Conservation (phyloP, 1,284 basidiomycete genomes). For the Naganishia sp. region DNA sequence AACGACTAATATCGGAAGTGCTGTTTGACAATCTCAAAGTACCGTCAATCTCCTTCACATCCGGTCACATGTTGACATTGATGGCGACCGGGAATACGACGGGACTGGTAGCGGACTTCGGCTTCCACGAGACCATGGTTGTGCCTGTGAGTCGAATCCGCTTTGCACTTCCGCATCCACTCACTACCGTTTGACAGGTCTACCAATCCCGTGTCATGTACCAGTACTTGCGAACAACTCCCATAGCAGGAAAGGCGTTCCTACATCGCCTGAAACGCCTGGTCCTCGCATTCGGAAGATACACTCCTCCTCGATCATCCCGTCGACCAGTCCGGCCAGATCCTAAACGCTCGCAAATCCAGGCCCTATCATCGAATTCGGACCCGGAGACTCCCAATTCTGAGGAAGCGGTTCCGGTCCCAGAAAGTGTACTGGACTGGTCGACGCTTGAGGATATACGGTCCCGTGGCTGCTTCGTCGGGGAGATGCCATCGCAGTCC, state of each 20-base stretch:
- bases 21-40: constrained; percentile 90
- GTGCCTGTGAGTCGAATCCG: constrained; percentile 70
- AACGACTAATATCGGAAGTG: constrained; percentile 80
- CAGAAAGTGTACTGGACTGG: constrained; percentile 12
- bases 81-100: constrained; percentile 84
- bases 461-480: constrained; percentile 49
- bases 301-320: constrained; percentile 71
- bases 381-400: neutral
- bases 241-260: constrained; percentile 73
- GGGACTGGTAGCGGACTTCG: constrained; percentile 88
- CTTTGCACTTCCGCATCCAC: neutral
- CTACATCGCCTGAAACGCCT: constrained; percentile 74
- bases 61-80: constrained; percentile 78
- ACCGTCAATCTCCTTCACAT: constrained; percentile 88
- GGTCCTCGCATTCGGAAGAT: constrained; percentile 75
- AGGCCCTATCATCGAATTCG: neutral
- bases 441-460: constrained; percentile 38
- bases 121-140: constrained; percentile 82
- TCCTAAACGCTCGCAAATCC: constrained; percentile 31
- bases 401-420: neutral
- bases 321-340: constrained; percentile 60
- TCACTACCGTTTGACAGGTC: constrained; percentile 60
- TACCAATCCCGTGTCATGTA: constrained; percentile 83
- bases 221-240: constrained; percentile 74
- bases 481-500: constrained; percentile 4